Conservation (phyloP, 441 rosid genomes). For the Adansonia madagascariensis region DNA sequence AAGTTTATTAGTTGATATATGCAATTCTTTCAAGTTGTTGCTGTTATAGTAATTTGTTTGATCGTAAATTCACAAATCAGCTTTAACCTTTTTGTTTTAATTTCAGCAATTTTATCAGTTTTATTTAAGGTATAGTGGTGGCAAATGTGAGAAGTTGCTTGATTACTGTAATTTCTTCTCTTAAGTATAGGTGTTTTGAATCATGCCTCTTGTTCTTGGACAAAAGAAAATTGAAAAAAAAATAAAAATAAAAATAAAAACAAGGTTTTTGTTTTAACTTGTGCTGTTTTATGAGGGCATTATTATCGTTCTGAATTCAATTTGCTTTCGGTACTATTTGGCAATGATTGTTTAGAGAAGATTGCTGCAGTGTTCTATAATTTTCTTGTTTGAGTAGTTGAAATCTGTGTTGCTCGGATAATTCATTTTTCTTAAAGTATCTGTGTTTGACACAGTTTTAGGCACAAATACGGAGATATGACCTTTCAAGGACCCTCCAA, state of each 20-base stretch:
- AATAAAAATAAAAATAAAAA: neutral
- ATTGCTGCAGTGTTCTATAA: neutral
- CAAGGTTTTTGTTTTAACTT: neutral
- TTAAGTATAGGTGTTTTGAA: neutral
- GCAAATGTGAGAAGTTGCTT: neutral
- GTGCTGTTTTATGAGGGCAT: neutral
- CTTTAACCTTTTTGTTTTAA: neutral
- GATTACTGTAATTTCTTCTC: neutral
- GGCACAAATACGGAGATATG: too few relatives aligned
- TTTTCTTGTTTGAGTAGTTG: neutral
- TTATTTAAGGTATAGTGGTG: neutral
- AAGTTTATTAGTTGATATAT: neutral
- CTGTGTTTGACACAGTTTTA: too few relatives aligned
- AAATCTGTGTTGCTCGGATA: neutral
- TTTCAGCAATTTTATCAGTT: neutral
- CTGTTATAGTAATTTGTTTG: neutral
- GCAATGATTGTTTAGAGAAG: slow-evolving; percentile 1
- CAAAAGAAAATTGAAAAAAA: neutral
- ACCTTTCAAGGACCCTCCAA: too few relatives aligned
- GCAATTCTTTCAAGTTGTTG: neutral
- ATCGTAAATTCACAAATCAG: neutral
- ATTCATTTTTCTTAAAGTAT: too few relatives aligned
- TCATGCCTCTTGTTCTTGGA: neutral
- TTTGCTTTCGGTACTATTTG: neutral
- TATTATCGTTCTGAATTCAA: neutral